These are phyloP conservation scores for Crithidia sp. DNA, from an alignment of 208 protist genomes.

Conservation along the genomic window DNA sequence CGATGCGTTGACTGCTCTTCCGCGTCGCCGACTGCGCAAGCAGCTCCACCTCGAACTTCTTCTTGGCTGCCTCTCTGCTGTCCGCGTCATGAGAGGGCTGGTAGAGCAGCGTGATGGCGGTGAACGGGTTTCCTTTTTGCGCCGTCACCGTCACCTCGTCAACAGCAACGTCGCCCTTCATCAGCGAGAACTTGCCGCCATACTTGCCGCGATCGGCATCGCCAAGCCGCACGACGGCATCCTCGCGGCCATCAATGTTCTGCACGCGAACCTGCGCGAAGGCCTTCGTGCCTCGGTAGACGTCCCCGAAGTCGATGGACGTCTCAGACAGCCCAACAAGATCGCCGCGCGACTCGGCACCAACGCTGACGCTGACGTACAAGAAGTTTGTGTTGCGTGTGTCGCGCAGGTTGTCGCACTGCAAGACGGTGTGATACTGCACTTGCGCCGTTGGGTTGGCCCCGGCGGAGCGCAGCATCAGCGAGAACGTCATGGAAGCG, in stretches of 20 bases:
- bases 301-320: constrained; percentile 77
- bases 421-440: constrained; percentile 66
- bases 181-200: constrained; percentile 59
- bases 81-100: constrained; percentile 61
- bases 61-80: constrained; percentile 51
- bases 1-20: constrained; percentile 54
- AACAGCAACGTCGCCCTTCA: constrained; percentile 46
- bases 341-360: constrained; percentile 66
- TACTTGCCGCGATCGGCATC: constrained; percentile 51
- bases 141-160: constrained; percentile 63
- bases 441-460: constrained; percentile 27
- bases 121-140: constrained; percentile 46
- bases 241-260: constrained; percentile 57
- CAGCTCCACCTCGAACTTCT: constrained; percentile 83
- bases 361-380: constrained; percentile 73
- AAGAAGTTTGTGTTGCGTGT: constrained; percentile 65
- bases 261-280: constrained; percentile 43
- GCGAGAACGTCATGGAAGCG: constrained; percentile 75
- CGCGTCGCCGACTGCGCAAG: constrained; percentile 35
- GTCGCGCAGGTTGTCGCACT: constrained; percentile 87
- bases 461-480: constrained; percentile 66
- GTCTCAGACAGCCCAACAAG: constrained; percentile 60
- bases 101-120: constrained; percentile 55
- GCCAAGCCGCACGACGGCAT: constrained; percentile 56
- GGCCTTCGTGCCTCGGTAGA: constrained; percentile 74